These are phyloP conservation scores for Balakata baccata DNA, from an alignment of 345 rosid genomes.

Conservation along the genomic window DNA sequence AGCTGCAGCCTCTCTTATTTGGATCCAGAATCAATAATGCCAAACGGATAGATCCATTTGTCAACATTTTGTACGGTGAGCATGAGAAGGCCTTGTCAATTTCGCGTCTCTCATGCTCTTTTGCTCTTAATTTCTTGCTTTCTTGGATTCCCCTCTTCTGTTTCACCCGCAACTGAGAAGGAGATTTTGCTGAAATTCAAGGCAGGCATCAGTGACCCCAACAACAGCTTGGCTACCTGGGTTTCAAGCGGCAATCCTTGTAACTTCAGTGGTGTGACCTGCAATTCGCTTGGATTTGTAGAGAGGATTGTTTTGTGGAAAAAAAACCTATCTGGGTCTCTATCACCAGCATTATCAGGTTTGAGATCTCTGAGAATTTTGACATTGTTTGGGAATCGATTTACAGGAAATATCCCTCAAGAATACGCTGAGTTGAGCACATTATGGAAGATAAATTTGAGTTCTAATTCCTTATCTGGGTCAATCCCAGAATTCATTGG, in stretches of 20 bases:
- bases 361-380: slow-evolving; percentile 65
- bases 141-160: slow-evolving; percentile 28
- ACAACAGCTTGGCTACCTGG: slow-evolving; percentile 63
- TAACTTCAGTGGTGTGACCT: slow-evolving; percentile 64
- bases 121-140: slow-evolving; percentile 40
- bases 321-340: slow-evolving; percentile 61
- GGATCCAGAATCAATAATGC: slow-evolving; percentile 54
- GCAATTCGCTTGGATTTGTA: slow-evolving; percentile 66
- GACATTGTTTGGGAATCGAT: slow-evolving; percentile 80
- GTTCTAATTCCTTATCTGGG: slow-evolving; percentile 87
- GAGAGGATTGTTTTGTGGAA: slow-evolving; percentile 92
- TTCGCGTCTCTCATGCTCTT: slow-evolving; percentile 44
- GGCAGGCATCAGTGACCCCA: slow-evolving; percentile 71
- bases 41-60: slow-evolving; percentile 56
- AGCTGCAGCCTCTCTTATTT: slow-evolving; percentile 25
- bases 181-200: slow-evolving; percentile 85
- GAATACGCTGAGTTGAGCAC: slow-evolving; percentile 63
- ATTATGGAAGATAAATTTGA: slow-evolving; percentile 89
- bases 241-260: slow-evolving; percentile 56
- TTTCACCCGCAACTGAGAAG: slow-evolving; percentile 47
- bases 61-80: slow-evolving; percentile 31
- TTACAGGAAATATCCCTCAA: slow-evolving; percentile 72
- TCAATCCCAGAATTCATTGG: slow-evolving; percentile 84
- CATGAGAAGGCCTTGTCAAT: slow-evolving; percentile 52
- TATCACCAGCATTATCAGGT: slow-evolving; percentile 71